These are phyloP conservation scores for Aspergillus sp. DNA, from an alignment of 2,329 filamentous ascomycete genomes.

Conservation along the genomic window DNA sequence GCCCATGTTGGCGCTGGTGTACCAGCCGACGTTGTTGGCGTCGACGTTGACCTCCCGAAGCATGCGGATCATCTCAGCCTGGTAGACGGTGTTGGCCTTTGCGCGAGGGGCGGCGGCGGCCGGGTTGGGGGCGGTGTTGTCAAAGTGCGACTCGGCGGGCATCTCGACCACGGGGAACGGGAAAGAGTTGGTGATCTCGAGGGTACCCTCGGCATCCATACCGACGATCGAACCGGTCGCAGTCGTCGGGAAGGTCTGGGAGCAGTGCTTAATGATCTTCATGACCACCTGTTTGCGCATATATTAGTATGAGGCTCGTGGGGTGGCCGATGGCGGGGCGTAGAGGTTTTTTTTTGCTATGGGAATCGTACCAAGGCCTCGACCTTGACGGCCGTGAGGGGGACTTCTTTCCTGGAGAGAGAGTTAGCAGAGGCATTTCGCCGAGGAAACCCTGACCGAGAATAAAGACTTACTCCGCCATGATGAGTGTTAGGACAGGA, in stretches of 20 bases:
- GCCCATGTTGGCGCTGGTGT: constrained; percentile 97
- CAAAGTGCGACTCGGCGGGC: constrained; percentile 69
- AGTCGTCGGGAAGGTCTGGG: constrained; percentile 79
- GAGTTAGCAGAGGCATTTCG: constrained; percentile 16
- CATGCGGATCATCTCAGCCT: constrained; percentile 96
- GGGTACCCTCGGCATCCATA: constrained; percentile 77
- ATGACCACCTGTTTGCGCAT: constrained; percentile 69
- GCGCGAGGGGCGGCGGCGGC: constrained; percentile 87
- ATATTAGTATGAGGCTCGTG: constrained; percentile 22
- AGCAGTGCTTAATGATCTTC: constrained; percentile 97
- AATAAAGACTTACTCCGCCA: constrained; percentile 28
- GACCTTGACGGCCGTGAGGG: constrained; percentile 85
- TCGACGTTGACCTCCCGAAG: constrained; percentile 97
- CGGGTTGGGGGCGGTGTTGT: constrained; percentile 62
- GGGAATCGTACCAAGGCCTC: constrained; percentile 75
- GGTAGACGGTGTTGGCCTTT: constrained; percentile 84
- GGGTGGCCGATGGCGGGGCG: constrained; percentile 19
- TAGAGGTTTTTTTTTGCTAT: constrained; percentile 29
- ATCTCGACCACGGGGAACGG: constrained; percentile 83
- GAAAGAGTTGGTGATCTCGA: constrained; percentile 94
- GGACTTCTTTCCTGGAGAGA: constrained; percentile 59
- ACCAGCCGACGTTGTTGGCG: constrained; percentile 97
- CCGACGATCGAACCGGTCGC: constrained; percentile 90
- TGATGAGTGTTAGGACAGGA: constrained; percentile 25
- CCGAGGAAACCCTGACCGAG: background rate